Conservation (phyloP, 1,284 basidiomycete species). For the Cutaneotrichosporon sp. region DNA sequence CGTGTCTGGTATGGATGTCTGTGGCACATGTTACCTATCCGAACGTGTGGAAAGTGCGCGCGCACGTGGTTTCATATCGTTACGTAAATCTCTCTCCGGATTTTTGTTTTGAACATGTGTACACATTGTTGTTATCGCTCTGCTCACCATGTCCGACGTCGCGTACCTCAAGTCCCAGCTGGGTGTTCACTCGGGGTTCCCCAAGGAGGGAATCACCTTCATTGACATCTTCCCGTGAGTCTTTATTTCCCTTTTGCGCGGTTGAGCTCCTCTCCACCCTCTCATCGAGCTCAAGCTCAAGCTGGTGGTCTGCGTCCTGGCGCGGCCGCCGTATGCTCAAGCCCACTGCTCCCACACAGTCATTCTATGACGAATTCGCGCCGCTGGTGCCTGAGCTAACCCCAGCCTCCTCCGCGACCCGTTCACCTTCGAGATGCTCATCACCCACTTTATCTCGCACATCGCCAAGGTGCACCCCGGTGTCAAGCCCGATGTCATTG, state of each 20-base stretch:
- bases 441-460: conserved; percentile 86
- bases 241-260: not conserved
- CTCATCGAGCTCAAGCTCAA: no score
- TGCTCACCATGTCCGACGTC: conserved; percentile 67
- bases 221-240: conserved; percentile 80
- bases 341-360: no score
- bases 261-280: not conserved
- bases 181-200: conserved; percentile 73
- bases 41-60: not conserved
- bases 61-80: not conserved
- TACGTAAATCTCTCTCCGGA: not conserved
- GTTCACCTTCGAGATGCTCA: conserved; percentile 79
- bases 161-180: conserved; percentile 68
- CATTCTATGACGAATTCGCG: no score
- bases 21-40: no score
- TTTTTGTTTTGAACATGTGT: conserved; percentile 2
- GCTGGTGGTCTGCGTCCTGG: not conserved
- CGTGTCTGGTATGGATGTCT: no score
- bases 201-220: conserved; percentile 64
- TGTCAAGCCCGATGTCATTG: conserved; percentile 88
- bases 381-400: not conserved
- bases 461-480: conserved; percentile 64
- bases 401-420: conserved; percentile 69
- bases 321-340: no score
- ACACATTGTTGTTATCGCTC: conserved; percentile 7